phyloP scores from a whole-genome alignment of 2,329 filamentous ascomycete species.

The Monosporascus sp. region DNA sequence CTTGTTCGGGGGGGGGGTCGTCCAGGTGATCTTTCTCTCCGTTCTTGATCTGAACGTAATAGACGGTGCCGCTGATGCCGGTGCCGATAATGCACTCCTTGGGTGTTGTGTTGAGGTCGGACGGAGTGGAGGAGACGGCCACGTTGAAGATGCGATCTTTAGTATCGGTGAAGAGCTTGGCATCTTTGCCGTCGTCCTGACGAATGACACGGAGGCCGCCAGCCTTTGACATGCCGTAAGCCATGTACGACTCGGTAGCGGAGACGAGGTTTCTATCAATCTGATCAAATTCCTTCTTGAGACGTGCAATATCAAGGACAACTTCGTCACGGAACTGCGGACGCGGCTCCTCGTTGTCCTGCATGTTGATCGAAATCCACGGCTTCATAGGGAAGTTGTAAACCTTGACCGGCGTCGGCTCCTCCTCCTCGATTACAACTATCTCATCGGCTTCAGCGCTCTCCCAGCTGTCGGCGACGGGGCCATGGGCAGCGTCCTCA shows the following conservation, averaged over 20 bases:
- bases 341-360: conserved; percentile 49
- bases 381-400: conserved; percentile 97
- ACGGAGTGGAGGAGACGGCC: conserved; percentile 65
- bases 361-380: conserved; percentile 83
- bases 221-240: conserved; percentile 89
- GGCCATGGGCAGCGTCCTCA: conserved; percentile 52
- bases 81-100: conserved; percentile 86
- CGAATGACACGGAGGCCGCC: conserved; percentile 89
- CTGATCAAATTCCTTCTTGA: conserved; percentile 98
- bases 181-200: conserved; percentile 87
- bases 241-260: conserved; percentile 85
- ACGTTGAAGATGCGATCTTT: conserved; percentile 95
- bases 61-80: conserved; percentile 91
- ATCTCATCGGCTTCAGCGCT: conserved; percentile 71
- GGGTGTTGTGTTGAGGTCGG: conserved; percentile 49
- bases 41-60: conserved; percentile 81
- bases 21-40: conserved; percentile 74
- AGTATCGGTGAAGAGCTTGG: conserved; percentile 85
- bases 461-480: conserved; percentile 85
- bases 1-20: conserved; percentile 71
- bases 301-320: conserved; percentile 84
- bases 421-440: conserved; percentile 61
- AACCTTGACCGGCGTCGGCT: conserved; percentile 64
- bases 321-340: conserved; percentile 69
- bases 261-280: conserved; percentile 90